Evolutionary conservation across 2,329 filamentous ascomycete genomes (phyloP).

Genomic region (Didymella pomorum): DNA sequence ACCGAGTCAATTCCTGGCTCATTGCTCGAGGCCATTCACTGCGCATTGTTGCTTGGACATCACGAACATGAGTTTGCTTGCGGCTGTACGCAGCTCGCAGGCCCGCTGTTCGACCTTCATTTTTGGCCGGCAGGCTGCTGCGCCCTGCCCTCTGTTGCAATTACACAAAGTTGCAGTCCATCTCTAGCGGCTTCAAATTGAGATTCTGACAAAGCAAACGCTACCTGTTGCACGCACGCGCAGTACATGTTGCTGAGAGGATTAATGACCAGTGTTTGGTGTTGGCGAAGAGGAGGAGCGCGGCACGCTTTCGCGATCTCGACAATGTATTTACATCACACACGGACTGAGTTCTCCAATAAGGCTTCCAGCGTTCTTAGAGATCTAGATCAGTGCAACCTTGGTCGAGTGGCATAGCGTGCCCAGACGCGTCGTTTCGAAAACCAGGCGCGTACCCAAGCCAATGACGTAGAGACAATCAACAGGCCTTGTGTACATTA

Average conservation of each 20-base stretch:
- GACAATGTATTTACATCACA: not conserved
- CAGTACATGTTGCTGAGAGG: not conserved
- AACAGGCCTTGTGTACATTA: conserved; percentile 15
- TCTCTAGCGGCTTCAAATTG: not conserved
- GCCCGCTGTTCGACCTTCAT: not conserved
- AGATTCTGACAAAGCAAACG: not conserved
- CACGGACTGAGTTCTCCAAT: not conserved
- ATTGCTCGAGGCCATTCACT: not conserved
- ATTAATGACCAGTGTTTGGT: not conserved
- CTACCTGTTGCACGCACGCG: not conserved
- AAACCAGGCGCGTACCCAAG: conserved; percentile 11
- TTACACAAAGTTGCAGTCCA: not conserved
- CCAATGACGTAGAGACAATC: conserved; percentile 27
- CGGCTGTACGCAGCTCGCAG: not conserved
- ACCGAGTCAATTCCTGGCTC: not conserved
- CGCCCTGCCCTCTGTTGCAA: not conserved
- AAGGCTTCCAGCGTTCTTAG: not conserved
- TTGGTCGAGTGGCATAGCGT: not conserved
- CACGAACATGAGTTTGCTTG: too few relatives aligned
- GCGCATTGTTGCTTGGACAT: not conserved
- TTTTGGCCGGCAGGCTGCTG: not conserved
- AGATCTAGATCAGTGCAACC: not conserved
- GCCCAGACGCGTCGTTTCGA: conserved; percentile 12
- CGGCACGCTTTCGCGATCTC: not conserved
- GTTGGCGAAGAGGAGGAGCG: not conserved